Evolutionary conservation across 169 alveolate species (phyloP).

Genomic region (Cyclospora cayetanensis): DNA sequence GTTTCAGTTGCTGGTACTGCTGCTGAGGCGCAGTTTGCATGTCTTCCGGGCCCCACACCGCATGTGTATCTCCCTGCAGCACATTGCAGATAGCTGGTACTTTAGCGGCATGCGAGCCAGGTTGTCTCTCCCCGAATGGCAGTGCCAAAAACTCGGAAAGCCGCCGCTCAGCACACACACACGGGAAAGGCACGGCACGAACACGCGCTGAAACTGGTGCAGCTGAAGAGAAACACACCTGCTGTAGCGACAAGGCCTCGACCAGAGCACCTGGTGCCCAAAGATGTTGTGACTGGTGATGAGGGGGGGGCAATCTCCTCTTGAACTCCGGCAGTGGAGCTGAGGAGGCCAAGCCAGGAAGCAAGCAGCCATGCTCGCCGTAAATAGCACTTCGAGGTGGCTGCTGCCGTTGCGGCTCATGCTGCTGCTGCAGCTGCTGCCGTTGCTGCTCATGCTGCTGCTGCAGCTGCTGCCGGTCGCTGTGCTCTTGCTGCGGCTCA

Average conservation of each 20-base stretch:
- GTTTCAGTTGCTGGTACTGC: constrained; percentile 33
- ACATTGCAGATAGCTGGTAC: neutral
- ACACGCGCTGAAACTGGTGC: neutral
- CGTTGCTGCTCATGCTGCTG: no score
- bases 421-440: no score
- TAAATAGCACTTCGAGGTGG: no score
- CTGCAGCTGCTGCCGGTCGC: no score
- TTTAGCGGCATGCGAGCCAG: neutral
- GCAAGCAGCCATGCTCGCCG: constrained; percentile 32
- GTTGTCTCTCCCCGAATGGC: neutral
- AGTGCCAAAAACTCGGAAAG: no score
- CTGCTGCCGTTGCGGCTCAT: neutral
- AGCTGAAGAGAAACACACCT: neutral
- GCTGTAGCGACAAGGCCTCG: constrained; percentile 8
- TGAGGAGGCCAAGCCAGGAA: neutral
- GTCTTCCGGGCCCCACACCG: constrained; percentile 27
- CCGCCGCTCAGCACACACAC: neutral
- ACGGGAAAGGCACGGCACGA: neutral
- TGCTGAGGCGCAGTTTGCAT: constrained; percentile 31
- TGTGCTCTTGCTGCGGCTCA: constrained; percentile 9
- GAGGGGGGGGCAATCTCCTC: neutral
- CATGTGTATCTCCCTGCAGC: constrained; percentile 26
- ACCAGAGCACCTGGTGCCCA: constrained; percentile 9
- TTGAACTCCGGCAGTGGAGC: neutral
- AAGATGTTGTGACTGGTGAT: constrained; percentile 18